Conservation (phyloP, 2,329 filamentous ascomycete species). For the Colletotrichum agaves region DNA sequence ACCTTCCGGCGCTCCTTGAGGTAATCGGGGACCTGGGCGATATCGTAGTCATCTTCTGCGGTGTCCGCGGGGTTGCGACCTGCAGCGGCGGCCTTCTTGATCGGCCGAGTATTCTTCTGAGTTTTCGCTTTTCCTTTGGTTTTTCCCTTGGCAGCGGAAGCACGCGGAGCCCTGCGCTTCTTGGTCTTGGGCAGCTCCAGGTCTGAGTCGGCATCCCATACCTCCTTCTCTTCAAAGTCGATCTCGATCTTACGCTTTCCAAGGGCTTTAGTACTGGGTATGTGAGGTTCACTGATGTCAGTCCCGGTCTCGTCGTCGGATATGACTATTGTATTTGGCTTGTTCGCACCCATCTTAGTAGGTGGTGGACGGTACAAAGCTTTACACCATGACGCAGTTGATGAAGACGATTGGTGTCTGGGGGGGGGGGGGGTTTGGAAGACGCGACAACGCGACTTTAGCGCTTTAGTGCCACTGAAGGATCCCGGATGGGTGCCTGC, state of each 20-base stretch:
- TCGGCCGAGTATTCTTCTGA: constrained; percentile 41
- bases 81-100: constrained; percentile 41
- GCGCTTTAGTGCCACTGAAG: neutral
- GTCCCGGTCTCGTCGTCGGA: constrained; percentile 27
- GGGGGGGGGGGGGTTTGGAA: neutral
- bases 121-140: constrained; percentile 53
- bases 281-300: neutral
- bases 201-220: constrained; percentile 70
- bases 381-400: neutral
- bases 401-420: neutral
- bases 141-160: constrained; percentile 46
- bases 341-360: constrained; percentile 11
- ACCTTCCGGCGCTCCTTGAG: constrained; percentile 72
- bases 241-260: constrained; percentile 52
- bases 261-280: constrained; percentile 20
- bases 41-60: constrained; percentile 56
- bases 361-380: neutral
- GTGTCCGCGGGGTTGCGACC: constrained; percentile 44
- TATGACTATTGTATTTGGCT: constrained; percentile 2
- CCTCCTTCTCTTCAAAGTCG: constrained; percentile 55
- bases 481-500: constrained; percentile 1
- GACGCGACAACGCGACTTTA: constrained; percentile 29
- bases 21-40: constrained; percentile 77
- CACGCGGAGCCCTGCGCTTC: constrained; percentile 61
- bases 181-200: constrained; percentile 73